Conservation (phyloP, 2,329 filamentous ascomycete species). For the Fusarium nanum region DNA sequence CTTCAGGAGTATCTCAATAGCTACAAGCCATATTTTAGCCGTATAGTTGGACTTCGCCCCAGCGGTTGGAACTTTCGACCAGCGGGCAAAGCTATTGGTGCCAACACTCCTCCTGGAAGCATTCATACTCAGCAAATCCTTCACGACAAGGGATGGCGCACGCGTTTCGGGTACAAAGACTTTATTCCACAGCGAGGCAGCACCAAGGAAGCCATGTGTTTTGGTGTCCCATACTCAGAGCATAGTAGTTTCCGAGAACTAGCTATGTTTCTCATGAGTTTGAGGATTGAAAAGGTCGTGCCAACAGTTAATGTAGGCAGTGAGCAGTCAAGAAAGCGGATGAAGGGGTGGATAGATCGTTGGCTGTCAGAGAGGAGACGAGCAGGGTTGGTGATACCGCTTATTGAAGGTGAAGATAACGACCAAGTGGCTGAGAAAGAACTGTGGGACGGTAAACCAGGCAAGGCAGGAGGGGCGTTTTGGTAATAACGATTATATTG, state of each 20-base stretch:
- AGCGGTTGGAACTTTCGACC: conserved; percentile 95
- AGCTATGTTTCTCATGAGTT: conserved; percentile 88
- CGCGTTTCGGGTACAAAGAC: conserved; percentile 76
- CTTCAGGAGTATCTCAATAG: conserved; percentile 87
- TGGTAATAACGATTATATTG: conserved; percentile 47
- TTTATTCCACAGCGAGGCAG: conserved; percentile 86
- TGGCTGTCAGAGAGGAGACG: conserved; percentile 70
- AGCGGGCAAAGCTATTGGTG: conserved; percentile 66
- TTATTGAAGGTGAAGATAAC: conserved; percentile 55
- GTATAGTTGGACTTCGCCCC: conserved; percentile 90
- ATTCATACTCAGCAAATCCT: conserved; percentile 64
- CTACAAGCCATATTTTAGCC: conserved; percentile 84
- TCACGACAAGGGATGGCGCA: conserved; percentile 77
- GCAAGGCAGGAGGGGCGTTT: conserved; percentile 54
- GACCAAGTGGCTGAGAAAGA: conserved; percentile 43
- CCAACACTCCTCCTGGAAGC: conserved; percentile 61
- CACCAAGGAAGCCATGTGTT: conserved; percentile 84
- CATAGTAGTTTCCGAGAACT: conserved; percentile 95
- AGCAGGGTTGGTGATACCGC: conserved; percentile 63
- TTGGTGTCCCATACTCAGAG: conserved; percentile 95
- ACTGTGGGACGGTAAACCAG: conserved; percentile 56
- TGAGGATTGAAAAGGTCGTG: conserved; percentile 89
- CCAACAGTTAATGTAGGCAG: conserved; percentile 89
- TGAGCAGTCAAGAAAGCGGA: conserved; percentile 66
- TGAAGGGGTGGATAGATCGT: conserved; percentile 73